Evolutionary conservation across 2,329 filamentous ascomycete species (phyloP).

Genomic region (Hortaea sp.): DNA sequence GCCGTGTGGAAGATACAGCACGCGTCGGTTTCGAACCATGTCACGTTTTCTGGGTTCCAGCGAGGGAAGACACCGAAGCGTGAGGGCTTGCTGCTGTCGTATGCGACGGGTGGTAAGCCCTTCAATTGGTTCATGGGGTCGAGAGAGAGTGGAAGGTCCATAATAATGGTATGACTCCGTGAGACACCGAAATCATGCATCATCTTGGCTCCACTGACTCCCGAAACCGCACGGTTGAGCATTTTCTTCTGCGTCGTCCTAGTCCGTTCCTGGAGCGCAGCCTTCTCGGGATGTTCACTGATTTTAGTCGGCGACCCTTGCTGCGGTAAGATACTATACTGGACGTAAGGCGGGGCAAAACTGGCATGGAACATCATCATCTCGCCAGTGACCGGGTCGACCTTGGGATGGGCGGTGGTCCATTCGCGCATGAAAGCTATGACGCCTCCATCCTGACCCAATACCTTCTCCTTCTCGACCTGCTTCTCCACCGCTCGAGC

Average conservation of each 20-base stretch:
- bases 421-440: slow-evolving; percentile 58
- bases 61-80: slow-evolving; percentile 61
- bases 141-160: slow-evolving; percentile 58
- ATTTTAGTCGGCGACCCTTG: not conserved
- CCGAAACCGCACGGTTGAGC: slow-evolving; percentile 49
- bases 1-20: slow-evolving; percentile 65
- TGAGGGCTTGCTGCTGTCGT: slow-evolving; percentile 47
- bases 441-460: slow-evolving; percentile 32
- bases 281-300: not conserved
- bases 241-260: slow-evolving; percentile 12
- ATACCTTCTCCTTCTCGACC: slow-evolving; percentile 8
- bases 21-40: slow-evolving; percentile 58
- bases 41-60: slow-evolving; percentile 44
- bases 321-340: slow-evolving; percentile 51
- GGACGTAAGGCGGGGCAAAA: slow-evolving; percentile 55
- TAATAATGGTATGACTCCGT: slow-evolving; percentile 51
- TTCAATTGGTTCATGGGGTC: slow-evolving; percentile 52
- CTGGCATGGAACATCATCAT: slow-evolving; percentile 58
- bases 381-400: slow-evolving; percentile 55
- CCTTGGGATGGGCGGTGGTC: slow-evolving; percentile 60
- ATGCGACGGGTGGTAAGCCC: slow-evolving; percentile 48
- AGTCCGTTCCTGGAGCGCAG: not conserved
- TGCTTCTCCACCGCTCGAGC: not conserved
- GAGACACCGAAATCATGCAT: slow-evolving; percentile 71
- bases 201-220: slow-evolving; percentile 55